Base-by-base conservation (phyloP, 1,284 basidiomycete species). In the Microbotryomycetes sp. region DNA sequence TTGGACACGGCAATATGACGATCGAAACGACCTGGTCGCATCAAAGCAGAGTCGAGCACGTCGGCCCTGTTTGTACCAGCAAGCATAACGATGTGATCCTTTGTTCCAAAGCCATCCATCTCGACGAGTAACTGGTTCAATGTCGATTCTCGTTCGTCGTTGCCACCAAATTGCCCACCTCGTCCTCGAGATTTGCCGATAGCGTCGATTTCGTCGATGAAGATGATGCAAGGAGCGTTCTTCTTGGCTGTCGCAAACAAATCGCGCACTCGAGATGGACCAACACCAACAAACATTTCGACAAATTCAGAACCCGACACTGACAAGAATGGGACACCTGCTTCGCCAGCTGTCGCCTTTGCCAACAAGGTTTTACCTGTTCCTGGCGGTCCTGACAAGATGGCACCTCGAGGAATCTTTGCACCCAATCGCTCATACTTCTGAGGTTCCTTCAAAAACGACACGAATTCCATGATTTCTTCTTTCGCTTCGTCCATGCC, bases 401-500 rank as follows among this genome's bases (percentile, higher is more conserved):
- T 96, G 51, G 96, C 96, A 64, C 94, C 96, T 56, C 94, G 89
- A 60, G 96, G 96, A 67, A 98, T 98, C 81, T 97, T 98, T 66
- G 94, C 96, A 65, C 96, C 94, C 45, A 99, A 84, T 74, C 87
- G 89, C 79, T 97, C 90, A 78, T 97, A 98, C 76, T 88, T 88
- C 50, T 84, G 79, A 6, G 94, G 94, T 70, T 97, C 89, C 80
- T 97, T 97, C 74, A 99, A 82, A 81, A 99, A 98, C 73, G 93
- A 94, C 76, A 99, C 96, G 74, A 98, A 99, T 77, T 99, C 94
- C 91, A 97, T 97, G 72, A 99, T 96, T 80, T 99, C 94, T 80
- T 94, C 89, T 81, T 99, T 99, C 58, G 93, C 94, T 78, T 99
- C 94, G 79, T 99, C 94, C 93, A 97, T 97, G 50, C 94, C 94